Base-by-base conservation (phyloP, 805 yeast species). In the Lipomyces sp. region DNA sequence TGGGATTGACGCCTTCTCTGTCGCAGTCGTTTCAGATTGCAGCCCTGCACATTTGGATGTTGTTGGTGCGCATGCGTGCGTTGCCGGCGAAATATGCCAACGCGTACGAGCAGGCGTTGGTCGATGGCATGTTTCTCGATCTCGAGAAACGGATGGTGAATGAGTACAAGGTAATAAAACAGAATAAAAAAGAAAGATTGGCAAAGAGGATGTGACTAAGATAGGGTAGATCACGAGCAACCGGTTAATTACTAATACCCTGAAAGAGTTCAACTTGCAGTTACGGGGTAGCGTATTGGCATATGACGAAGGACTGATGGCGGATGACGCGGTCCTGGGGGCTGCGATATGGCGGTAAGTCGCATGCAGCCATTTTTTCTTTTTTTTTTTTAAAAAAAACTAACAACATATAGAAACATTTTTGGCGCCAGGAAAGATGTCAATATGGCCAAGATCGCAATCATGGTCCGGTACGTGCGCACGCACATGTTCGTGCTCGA, bases 11-110 rank as follows among this genome's bases (percentile, higher is more conserved):
- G 45, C 83, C 85, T 75, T 89, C 98, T 0, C 93, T 94, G 75
- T 86, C 94, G n/a, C 96, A 92, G 77, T 94, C 97, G 97, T 94
- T 89, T 77, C 98, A 94, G 79, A 89, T 95, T 69, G 90, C 97
- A 5, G 82, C 89, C 0, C 82, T 95, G 71, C 99, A 95, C 77
- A 87, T 90, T 66, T 95, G 99, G 99, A 87, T 95, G 75, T 82
- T 95, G 57, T 89, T 89, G 71, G 97, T 90, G 18, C 87, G 99
- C 76, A 93, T 95, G 97, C 87, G 99, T 77, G 96, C 96, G 8
- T 84, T 95, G 89, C 98, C 98, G 0, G 89, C 88, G 76, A 89
- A 91, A 74, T 87, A 90, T 75, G 96, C 97, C 53, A 86, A 86
- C 72, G 89, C 88, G 75, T 95, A 93, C 78, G 97, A 95, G 78